These are phyloP conservation scores for Apiotrichum sp. DNA, from an alignment of 1,284 basidiomycete species.

Conservation along the genomic window DNA sequence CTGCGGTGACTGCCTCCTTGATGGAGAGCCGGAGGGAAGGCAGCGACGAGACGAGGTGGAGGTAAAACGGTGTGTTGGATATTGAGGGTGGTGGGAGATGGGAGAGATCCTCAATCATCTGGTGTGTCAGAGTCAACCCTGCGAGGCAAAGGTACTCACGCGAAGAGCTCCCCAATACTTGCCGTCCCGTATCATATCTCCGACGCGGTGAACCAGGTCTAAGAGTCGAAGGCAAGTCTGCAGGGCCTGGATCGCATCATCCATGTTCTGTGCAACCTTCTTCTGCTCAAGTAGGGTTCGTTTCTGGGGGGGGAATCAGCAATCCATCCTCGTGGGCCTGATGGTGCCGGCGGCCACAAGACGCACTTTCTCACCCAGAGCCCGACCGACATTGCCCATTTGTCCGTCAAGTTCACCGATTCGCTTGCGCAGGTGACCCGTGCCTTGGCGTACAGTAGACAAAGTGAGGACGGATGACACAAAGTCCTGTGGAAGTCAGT, in stretches of 20 bases:
- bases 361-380: constrained; percentile 69
- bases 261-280: constrained; percentile 85
- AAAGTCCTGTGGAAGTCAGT: constrained; percentile 60
- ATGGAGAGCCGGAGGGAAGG: constrained; percentile 84
- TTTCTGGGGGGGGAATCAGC: constrained; percentile 51
- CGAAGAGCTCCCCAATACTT: constrained; percentile 95
- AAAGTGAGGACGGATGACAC: constrained; percentile 92
- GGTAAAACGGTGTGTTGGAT: constrained; percentile 88
- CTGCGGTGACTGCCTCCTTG: constrained; percentile 86
- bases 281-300: constrained; percentile 78
- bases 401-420: constrained; percentile 56
- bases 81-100: constrained; percentile 82
- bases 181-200: constrained; percentile 82
- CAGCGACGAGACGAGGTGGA: constrained; percentile 81
- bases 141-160: constrained; percentile 55
- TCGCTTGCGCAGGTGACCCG: constrained; percentile 51
- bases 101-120: constrained; percentile 75
- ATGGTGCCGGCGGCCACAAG: background rate
- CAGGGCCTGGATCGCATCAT: constrained; percentile 90
- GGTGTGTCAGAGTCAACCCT: constrained; percentile 8
- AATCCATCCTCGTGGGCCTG: too few species aligned
- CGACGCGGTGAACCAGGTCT: constrained; percentile 90
- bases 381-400: constrained; percentile 63
- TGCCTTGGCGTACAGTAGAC: constrained; percentile 78
- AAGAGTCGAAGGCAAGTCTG: constrained; percentile 87